A percentile compares a stretch with the other conserved stretches of the same genome.
Evolutionary conservation across 2,329 filamentous ascomycete species (phyloP).

Genomic region (Aspergillus awamori): DNA sequence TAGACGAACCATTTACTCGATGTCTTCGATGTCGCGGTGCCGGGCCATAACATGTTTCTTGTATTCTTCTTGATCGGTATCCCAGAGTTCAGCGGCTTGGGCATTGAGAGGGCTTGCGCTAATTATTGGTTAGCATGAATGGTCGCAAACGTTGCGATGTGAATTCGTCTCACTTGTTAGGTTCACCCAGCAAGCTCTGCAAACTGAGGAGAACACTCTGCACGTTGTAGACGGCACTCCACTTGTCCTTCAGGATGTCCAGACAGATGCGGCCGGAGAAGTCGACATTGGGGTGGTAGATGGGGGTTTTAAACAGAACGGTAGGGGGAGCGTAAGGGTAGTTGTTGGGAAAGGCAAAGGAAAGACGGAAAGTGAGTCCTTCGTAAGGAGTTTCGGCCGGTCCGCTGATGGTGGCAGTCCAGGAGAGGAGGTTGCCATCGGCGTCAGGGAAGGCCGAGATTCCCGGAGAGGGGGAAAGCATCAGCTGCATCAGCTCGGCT

Average conservation of each 20-base stretch:
- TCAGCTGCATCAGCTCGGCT: conserved; percentile 96
- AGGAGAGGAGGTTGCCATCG: conserved; percentile 86
- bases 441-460: conserved; percentile 92
- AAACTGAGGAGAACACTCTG: conserved; percentile 89
- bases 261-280: conserved; percentile 96
- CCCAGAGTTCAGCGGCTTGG: conserved; percentile 95
- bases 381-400: conserved; percentile 91
- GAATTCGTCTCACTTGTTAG: conserved; percentile 78
- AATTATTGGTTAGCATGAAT: conserved; percentile 15
- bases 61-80: conserved; percentile 83
- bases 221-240: conserved; percentile 97
- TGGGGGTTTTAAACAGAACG: conserved; percentile 96
- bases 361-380: conserved; percentile 85
- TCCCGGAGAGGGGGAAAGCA: conserved; percentile 91
- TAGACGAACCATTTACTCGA: conserved; percentile 34
- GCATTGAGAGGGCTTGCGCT: conserved; percentile 94
- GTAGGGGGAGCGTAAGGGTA: conserved; percentile 91
- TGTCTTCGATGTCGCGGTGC: conserved; percentile 60
- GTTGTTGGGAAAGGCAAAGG: conserved; percentile 84
- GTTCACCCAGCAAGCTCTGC: conserved; percentile 93
- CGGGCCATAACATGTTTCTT: conserved; percentile 71
- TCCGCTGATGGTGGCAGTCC: conserved; percentile 92
- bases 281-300: conserved; percentile 98
- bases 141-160: neutral
- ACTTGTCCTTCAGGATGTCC: conserved; percentile 98